Evolutionary conservation across 257 asterid genomes (phyloP).

Genomic region (Lavandula angustifolia): DNA sequence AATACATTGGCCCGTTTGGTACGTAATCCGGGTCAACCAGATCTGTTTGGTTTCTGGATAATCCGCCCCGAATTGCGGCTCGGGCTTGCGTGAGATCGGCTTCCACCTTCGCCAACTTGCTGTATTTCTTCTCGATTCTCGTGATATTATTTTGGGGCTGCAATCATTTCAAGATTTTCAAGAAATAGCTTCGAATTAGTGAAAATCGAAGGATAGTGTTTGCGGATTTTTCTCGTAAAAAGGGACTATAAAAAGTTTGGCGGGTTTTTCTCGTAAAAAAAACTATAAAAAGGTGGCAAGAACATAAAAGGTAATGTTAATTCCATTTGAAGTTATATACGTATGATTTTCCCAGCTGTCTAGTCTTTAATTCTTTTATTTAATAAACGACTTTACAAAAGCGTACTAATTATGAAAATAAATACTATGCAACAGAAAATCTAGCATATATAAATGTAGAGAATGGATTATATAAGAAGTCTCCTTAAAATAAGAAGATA

Average conservation of each 20-base stretch:
- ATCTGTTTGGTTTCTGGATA: constrained; percentile 29
- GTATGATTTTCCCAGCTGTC: too few species aligned
- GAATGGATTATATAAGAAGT: too few species aligned
- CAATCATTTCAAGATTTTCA: background rate
- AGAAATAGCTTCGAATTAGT: background rate
- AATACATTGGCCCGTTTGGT: constrained; percentile 65
- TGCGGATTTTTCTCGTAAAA: background rate
- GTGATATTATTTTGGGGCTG: constrained; percentile 36
- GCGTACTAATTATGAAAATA: too few species aligned
- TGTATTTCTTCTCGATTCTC: constrained; percentile 22
- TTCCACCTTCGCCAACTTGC: constrained; percentile 47
- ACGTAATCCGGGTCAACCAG: constrained; percentile 43
- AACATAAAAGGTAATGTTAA: background rate
- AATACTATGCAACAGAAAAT: too few species aligned
- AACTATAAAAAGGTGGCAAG: background rate
- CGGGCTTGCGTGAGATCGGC: constrained; percentile 54
- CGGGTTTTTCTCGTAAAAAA: background rate
- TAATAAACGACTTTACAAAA: too few species aligned
- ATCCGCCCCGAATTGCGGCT: constrained; percentile 40
- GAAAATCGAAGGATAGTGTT: background rate
- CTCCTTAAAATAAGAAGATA: too few species aligned
- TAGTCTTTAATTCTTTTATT: too few species aligned
- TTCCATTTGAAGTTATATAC: background rate
- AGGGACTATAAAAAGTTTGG: background rate
- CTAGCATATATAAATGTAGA: too few species aligned